These are phyloP conservation scores for Magnaporthales sp. DNA, from an alignment of 2,329 filamentous ascomycete genomes.

Conservation along the genomic window DNA sequence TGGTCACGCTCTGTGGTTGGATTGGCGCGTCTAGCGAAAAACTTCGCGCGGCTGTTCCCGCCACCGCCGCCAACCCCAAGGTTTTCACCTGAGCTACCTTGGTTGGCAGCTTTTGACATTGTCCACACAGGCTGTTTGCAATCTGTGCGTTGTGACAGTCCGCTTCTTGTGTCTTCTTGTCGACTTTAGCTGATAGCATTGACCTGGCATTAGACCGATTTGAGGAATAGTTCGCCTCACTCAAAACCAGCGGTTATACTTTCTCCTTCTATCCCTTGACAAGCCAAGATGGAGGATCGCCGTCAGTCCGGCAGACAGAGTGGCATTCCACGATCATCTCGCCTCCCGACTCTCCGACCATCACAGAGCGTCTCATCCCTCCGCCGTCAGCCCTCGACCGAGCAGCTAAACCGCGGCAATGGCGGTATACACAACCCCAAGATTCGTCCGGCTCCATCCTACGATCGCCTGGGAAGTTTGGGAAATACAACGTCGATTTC, in stretches of 20 bases:
- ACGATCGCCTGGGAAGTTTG: constrained; percentile 24
- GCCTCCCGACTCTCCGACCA: background rate
- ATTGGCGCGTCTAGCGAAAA: background rate
- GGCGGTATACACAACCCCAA: constrained; percentile 29
- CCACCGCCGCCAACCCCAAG: background rate
- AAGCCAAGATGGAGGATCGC: constrained; percentile 10
- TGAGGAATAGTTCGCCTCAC: background rate
- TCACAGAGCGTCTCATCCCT: constrained; percentile 5
- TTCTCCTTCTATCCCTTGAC: background rate
- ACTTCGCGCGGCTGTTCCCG: background rate
- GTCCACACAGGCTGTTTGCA: background rate
- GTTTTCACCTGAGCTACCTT: background rate
- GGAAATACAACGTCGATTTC: constrained; percentile 5
- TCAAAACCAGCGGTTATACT: background rate
- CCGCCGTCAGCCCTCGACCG: constrained; percentile 13
- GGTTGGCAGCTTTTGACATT: background rate
- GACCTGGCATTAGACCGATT: background rate
- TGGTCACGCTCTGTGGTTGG: background rate
- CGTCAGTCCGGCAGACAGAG: constrained; percentile 9
- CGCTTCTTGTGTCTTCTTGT: background rate
- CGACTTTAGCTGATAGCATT: background rate
- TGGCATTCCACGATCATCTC: constrained; percentile 11
- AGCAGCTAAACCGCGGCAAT: constrained; percentile 10
- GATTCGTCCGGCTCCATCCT: constrained; percentile 30
- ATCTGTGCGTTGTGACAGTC: background rate